A percentile compares a stretch with the other conserved stretches of the same genome.
Evolutionary conservation across 2,329 filamentous ascomycete genomes (phyloP).

Genomic region (Botrytis cinerea): DNA sequence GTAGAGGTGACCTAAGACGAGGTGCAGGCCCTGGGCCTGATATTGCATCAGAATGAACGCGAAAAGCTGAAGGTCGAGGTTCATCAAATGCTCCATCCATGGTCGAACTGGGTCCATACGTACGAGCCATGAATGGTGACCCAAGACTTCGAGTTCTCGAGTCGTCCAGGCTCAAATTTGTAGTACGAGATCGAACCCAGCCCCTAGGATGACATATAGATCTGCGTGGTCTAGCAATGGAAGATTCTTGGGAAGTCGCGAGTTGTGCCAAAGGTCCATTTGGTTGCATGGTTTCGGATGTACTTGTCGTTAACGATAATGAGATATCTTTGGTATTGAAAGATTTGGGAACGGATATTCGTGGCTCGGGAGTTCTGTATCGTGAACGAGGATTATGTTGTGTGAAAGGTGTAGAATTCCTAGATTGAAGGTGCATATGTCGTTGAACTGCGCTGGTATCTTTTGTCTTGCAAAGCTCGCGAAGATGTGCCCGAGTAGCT

Average conservation of each 20-base stretch:
- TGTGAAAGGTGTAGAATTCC: conserved; percentile 58
- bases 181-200: conserved; percentile 11
- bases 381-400: conserved; percentile 54
- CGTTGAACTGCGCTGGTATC: conserved; percentile 48
- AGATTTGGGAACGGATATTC: conserved; percentile 44
- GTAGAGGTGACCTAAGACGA: conserved; percentile 38
- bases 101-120: conserved; percentile 62
- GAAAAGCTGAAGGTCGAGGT: conserved; percentile 29
- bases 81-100: conserved; percentile 25
- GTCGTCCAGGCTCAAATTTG: conserved; percentile 17
- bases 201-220: conserved; percentile 4
- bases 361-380: conserved; percentile 50
- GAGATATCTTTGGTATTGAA: conserved; percentile 65
- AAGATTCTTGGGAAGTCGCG: conserved; percentile 42
- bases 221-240: background rate
- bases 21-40: conserved; percentile 19
- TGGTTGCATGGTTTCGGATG: conserved; percentile 65
- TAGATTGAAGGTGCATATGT: conserved; percentile 50
- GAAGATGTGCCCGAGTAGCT: conserved; percentile 61
- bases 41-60: conserved; percentile 26
- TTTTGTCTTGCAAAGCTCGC: conserved; percentile 62
- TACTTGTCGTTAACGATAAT: conserved; percentile 63
- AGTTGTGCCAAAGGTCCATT: conserved; percentile 62
- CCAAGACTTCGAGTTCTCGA: conserved; percentile 32
- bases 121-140: conserved; percentile 53